Base-by-base conservation (phyloP, 139 green algal genomes). In the Pleodorina starrii region DNA sequence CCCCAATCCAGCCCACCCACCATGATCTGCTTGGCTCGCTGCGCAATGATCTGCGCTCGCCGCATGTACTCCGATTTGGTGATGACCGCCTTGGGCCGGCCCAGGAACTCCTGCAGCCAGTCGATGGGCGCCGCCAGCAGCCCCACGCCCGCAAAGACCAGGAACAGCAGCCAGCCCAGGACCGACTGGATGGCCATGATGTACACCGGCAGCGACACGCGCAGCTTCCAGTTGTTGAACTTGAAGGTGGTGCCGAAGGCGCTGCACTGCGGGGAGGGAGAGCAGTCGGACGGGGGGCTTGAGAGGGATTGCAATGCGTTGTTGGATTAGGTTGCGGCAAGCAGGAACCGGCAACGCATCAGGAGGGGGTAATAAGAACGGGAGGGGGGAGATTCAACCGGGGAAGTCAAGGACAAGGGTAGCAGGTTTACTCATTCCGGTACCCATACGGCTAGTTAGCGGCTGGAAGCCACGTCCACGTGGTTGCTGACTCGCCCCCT, bases 71-170 rank as follows among this genome's bases (percentile, higher is more conserved):
- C 94, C 10, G 91, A 94, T 50, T 94, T 93, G 1, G 96, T 96
- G 85, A 99, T 99, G 54, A 93, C 92, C 25, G 92, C 88, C 21
- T 54, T 80, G 0, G 97, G 97, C 1, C 97, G 91, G 0, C 90
- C 82, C 25, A 97, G 89, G 91, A 98, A 99, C 78, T 93, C 77
- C 83, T 94, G 91, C 46, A 99, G 95, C 89, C 93, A 95, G 91
- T 99, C 97, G 25, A 99, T 87, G 32, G 98, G 98, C 48, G 98
- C 90, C 0, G 94, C 89, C 51, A 98, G 90, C 48, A 99, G 86
- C 50, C 98, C 98, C 59, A 99, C 96, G 60, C 97, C 97, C 57
- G 94, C 97, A 92, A 99, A 99, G 36, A 99, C 92, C 81, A 99
- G 93, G 91, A 99, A 99, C 54, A 99, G 93, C 38, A 98, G 54